Percentiles rank a stretch among this genome's conserved stretches.
These are phyloP conservation scores for Epichloe festucae DNA, from an alignment of 2,329 filamentous ascomycete species.

Conservation along the genomic window DNA sequence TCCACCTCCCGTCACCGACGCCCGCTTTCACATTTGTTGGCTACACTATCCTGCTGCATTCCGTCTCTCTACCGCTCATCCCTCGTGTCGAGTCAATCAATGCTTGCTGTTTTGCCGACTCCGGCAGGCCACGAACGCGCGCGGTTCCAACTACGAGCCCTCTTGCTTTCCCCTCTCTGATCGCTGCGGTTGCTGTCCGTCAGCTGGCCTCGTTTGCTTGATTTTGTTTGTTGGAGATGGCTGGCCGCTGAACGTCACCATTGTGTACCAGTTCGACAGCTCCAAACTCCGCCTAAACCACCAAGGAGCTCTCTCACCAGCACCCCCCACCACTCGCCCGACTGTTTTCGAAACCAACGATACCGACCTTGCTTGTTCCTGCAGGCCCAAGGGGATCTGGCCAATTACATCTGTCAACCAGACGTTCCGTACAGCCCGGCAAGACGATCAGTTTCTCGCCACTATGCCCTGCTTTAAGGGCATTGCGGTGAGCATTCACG, in stretches of 20 bases:
- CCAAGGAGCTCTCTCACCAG: constrained; percentile 2
- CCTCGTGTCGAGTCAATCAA: neutral
- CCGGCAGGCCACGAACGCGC: neutral
- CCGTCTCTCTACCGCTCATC: neutral
- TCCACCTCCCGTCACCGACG: neutral
- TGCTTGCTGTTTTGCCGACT: neutral
- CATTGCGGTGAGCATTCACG: constrained; percentile 94
- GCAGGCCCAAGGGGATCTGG: neutral
- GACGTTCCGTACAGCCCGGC: neutral
- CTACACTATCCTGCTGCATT: neutral
- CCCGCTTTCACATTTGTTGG: neutral
- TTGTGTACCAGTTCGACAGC: constrained; percentile 7
- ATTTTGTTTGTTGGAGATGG: constrained; percentile 8
- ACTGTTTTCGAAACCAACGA: neutral
- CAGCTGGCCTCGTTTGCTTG: neutral
- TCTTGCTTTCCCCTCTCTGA: neutral
- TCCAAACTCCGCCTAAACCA: constrained; percentile 6
- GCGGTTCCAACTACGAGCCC: neutral
- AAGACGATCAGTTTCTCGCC: constrained; percentile 10
- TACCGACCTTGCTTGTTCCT: constrained; percentile 1
- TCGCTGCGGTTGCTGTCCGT: neutral
- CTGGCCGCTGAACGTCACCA: constrained; percentile 10
- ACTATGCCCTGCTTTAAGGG: constrained; percentile 95
- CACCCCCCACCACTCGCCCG: neutral
- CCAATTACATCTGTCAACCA: neutral